Evolutionary conservation across 306 rosid genomes (phyloP).

Genomic region (Cyclanthera cordifolia): DNA sequence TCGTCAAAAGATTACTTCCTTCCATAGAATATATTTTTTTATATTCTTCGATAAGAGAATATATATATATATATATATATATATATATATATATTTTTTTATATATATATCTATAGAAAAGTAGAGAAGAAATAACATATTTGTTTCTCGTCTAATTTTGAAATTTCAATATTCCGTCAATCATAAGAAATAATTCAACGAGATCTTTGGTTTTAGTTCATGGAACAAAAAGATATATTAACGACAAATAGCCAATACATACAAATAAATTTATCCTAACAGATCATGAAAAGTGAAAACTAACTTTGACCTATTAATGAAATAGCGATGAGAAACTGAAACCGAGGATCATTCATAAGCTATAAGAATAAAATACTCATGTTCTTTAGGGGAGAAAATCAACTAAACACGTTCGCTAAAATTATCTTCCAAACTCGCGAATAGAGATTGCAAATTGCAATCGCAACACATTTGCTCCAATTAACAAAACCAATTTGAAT

Average conservation of each 20-base stretch:
- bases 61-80: too few species aligned
- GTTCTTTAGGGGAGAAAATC: not conserved
- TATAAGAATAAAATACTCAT: not conserved
- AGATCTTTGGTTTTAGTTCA: not conserved
- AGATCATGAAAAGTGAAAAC: too few species aligned
- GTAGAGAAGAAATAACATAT: too few species aligned
- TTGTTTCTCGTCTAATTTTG: not conserved
- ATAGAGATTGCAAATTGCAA: not conserved
- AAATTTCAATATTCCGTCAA: not conserved
- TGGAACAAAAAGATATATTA: not conserved
- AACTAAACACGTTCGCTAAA: not conserved
- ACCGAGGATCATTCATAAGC: not conserved
- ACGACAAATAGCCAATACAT: not conserved
- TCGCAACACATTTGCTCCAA: not conserved
- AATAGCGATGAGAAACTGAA: too few species aligned
- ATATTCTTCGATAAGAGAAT: too few species aligned
- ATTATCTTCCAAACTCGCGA: not conserved
- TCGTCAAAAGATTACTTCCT: not conserved
- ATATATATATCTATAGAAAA: too few species aligned
- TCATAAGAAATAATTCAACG: not conserved
- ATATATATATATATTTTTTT: too few species aligned
- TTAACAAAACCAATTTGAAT: not conserved
- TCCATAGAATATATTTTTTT: not conserved
- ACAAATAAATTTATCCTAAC: too few species aligned
- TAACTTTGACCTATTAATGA: too few species aligned